A percentile compares a stretch with the other conserved stretches of the same genome.
These are phyloP conservation scores for Hericium erinaceus DNA, from an alignment of 768 basidiomycete species.

Conservation along the genomic window DNA sequence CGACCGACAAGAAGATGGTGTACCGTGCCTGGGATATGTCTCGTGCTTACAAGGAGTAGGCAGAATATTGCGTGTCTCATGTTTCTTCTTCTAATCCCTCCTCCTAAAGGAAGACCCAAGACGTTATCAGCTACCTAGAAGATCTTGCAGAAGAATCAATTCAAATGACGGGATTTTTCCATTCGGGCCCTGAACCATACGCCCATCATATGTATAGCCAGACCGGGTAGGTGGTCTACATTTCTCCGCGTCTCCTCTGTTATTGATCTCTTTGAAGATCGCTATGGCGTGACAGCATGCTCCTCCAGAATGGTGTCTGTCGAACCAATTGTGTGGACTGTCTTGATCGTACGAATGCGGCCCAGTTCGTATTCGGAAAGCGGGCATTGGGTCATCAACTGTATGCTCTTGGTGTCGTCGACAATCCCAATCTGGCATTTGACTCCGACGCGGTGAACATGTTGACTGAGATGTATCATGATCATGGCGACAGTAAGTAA, in stretches of 20 bases:
- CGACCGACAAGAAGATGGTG: conserved; percentile 74
- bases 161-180: conserved; percentile 89
- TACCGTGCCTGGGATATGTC: conserved; percentile 98
- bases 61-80: conserved; percentile 2
- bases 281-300: conserved; percentile 57
- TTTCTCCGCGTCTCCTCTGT: not conserved
- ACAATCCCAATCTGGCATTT: conserved; percentile 76
- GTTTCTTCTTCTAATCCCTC: not conserved
- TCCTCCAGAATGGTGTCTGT: conserved; percentile 86
- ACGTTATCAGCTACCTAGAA: conserved; percentile 91
- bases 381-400: conserved; percentile 91
- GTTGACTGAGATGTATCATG: conserved; percentile 97
- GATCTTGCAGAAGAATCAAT: conserved; percentile 93
- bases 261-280: conserved; percentile 4
- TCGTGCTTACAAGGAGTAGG: conserved; percentile 87
- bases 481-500: conserved; percentile 85
- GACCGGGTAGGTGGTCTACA: conserved; percentile 24
- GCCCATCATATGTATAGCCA: conserved; percentile 51
- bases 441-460: conserved; percentile 95
- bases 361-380: conserved; percentile 95
- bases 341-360: conserved; percentile 91
- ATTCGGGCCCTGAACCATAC: conserved; percentile 82
- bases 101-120: conserved; percentile 77
- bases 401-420: conserved; percentile 86
- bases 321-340: conserved; percentile 97